Percentiles rank a stretch among this genome's conserved stretches.
phyloP scores from a whole-genome alignment of 148 eudicot genomes.

The Drosera capensis region DNA sequence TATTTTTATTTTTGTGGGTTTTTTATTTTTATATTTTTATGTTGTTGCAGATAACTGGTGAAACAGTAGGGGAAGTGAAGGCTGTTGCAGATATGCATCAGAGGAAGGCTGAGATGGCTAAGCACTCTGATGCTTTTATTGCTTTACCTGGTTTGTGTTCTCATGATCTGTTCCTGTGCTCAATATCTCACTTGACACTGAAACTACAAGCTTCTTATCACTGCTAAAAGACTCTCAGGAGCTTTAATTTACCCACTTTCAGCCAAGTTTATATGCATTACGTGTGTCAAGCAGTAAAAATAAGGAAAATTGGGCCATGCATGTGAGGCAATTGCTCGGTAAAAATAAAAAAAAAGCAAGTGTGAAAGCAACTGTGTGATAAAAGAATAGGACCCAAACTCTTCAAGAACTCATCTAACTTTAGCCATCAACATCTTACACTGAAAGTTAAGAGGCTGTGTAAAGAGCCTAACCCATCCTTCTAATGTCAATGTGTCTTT shows the following conservation, averaged over 20 bases:
- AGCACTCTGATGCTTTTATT: conserved; percentile 98
- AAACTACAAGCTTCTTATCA: neutral
- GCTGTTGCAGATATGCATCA: conserved; percentile 99
- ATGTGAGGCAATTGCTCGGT: neutral
- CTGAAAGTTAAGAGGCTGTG: conserved; percentile 21
- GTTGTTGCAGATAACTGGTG: conserved; percentile 82
- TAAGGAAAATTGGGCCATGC: neutral
- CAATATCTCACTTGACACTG: neutral
- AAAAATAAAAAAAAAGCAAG: neutral
- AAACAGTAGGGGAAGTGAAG: conserved; percentile 97
- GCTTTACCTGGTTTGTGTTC: conserved; percentile 98
- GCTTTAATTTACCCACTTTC: neutral
- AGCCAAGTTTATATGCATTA: too few species aligned
- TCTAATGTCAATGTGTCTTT: conserved; percentile 9
- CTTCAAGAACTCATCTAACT: conserved; percentile 13
- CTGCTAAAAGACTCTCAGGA: neutral
- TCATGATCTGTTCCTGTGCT: neutral
- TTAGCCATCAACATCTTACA: conserved; percentile 47
- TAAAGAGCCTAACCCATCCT: conserved; percentile 7
- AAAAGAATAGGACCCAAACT: conserved; percentile 13
- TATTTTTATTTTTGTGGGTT: conserved; percentile 5
- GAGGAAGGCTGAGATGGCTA: conserved; percentile 99
- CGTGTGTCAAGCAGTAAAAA: neutral
- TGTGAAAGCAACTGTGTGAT: conserved; percentile 16
- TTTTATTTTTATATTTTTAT: conserved; percentile 10